Evolutionary conservation across 345 rosid species (phyloP).

Genomic region (Excoecaria agallocha): DNA sequence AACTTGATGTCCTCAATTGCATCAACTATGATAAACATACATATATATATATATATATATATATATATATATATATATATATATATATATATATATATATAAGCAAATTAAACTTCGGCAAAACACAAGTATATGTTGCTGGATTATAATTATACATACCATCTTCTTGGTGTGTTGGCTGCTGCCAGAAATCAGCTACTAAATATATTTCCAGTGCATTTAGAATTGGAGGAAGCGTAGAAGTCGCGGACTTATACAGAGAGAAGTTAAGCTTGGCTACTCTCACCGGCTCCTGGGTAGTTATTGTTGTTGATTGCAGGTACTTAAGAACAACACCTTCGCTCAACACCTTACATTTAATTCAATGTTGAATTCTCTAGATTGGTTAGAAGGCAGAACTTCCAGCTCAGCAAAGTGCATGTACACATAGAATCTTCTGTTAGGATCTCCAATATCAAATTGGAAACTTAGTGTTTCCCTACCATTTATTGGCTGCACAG

Average conservation of each 20-base stretch:
- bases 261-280: constrained; percentile 25
- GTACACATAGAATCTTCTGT: constrained; percentile 18
- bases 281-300: constrained; percentile 13
- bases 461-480: constrained; percentile 10
- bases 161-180: constrained; percentile 25
- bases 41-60: too few relatives aligned
- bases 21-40: too few relatives aligned
- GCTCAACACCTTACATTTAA: constrained; percentile 11
- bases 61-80: too few relatives aligned
- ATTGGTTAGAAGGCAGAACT: neutral
- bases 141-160: constrained; percentile 15
- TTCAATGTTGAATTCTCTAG: constrained; percentile 23
- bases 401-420: constrained; percentile 39
- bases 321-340: constrained; percentile 16
- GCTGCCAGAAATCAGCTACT: constrained; percentile 11
- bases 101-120: neutral
- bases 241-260: constrained; percentile 18
- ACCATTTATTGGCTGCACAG: constrained; percentile 14
- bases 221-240: constrained; percentile 33
- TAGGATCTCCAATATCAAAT: constrained; percentile 20
- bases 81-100: neutral
- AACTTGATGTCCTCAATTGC: constrained; percentile 31
- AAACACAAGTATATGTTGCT: neutral
- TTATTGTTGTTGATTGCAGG: constrained; percentile 15
- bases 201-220: constrained; percentile 35